Base-by-base conservation (phyloP, 768 basidiomycete species). In the Cyclocybe cylindracea region DNA sequence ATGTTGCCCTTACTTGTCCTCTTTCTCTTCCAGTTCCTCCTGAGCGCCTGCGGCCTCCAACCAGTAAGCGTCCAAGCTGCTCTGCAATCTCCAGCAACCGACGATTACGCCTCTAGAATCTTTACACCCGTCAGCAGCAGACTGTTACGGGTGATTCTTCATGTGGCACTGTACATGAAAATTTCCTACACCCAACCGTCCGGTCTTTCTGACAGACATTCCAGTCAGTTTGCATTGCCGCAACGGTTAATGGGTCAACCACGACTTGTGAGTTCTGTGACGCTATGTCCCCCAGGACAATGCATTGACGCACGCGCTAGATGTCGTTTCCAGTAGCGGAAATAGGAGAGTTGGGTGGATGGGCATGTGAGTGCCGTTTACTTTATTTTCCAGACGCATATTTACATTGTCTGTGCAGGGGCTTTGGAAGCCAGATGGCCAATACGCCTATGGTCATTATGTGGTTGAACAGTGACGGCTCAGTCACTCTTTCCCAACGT, bases 381-480 rank as follows among this genome's bases (percentile, higher is more conserved):
- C 11, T n/a, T 36, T n/a, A 3, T 51, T 16, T 14, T 9, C 8
- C 32, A 48, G 7, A 38, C 44, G 10, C 39, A 34, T 13, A 16
- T 34, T 39, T n/a, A 19, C 9, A 11, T 14, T 29, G n/a, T 4
- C 44, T 41, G 18, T 59, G 8, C 58, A 87, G 85, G 61, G 85
- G 85, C 4, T 87, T 83, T 59, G 85, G 85, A 18, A 56, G 52
- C 7, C 57, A 65, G 50, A 86, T 87, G 85, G 63, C 73, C 1
- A 70, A 76, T 56, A 70, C 77, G 5, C 78, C 82, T 0, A 88
- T 91, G 86, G 83, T 91, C 52, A 84, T 89, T 31, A 79, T 84
- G 74, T 91, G 87, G 88, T 70, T 78, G 6, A 85, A 87, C 61
- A 64, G 68, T 10, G 82, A 87, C 56, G 83, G 83, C 8, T 65